Percentiles rank a stretch among this genome's conserved stretches.
These are phyloP conservation scores for Sapria himalayana DNA, from an alignment of 345 rosid species.

Conservation along the genomic window DNA sequence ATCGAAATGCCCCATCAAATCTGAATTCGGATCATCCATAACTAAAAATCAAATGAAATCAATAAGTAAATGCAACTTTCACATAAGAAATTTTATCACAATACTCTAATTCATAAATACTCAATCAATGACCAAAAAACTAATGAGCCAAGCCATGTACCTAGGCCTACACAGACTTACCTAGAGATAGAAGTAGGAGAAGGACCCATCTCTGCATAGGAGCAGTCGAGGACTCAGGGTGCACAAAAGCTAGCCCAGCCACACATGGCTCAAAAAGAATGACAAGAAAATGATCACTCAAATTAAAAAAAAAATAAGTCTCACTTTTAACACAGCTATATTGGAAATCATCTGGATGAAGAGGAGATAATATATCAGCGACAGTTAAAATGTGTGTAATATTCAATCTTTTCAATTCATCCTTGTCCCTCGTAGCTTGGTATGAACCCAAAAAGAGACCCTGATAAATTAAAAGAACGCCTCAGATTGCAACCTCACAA, in stretches of 20 bases:
- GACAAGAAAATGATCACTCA: not conserved
- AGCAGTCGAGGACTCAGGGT: too few species aligned
- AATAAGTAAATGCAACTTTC: too few species aligned
- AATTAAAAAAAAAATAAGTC: not conserved
- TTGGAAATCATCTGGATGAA: conserved; percentile 36
- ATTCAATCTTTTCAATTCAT: conserved; percentile 29
- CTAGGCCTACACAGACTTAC: too few species aligned
- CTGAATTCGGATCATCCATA: conserved; percentile 33
- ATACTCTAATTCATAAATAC: too few species aligned
- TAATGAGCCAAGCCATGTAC: too few species aligned
- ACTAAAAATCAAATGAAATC: too few species aligned
- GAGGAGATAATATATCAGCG: conserved; percentile 34
- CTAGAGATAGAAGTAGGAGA: too few species aligned
- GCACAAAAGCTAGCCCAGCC: too few species aligned
- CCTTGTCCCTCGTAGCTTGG: conserved; percentile 37
- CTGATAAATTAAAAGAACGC: conserved; percentile 6
- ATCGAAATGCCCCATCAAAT: conserved; percentile 33
- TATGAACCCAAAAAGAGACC: conserved; percentile 21
- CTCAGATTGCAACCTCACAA: not conserved
- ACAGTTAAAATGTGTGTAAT: conserved; percentile 52
- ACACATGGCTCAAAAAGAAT: too few species aligned
- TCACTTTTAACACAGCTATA: conserved; percentile 50
- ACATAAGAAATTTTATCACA: too few species aligned
- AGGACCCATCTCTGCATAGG: too few species aligned
- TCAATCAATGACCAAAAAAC: not conserved